phyloP scores from a whole-genome alignment of 2,329 filamentous ascomycete species.

The Trichoderma semiorbis region DNA sequence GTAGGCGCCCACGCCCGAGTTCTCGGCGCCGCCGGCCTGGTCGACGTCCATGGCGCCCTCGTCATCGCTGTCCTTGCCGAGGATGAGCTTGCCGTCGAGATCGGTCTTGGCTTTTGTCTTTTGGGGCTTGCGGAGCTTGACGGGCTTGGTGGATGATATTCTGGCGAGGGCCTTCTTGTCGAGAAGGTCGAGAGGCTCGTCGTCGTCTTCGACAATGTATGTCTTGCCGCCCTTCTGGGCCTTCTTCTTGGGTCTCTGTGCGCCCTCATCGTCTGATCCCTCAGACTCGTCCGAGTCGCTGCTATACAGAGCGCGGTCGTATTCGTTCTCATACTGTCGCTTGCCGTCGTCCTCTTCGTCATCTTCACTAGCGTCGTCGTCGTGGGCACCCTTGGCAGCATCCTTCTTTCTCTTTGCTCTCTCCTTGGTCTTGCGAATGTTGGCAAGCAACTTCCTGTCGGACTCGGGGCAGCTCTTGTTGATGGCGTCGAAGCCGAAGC shows the following conservation, averaged over 20 bases:
- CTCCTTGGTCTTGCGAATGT: slow-evolving; percentile 94
- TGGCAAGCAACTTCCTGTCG: slow-evolving; percentile 85
- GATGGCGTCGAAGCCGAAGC: slow-evolving; percentile 80
- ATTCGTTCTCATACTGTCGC: slow-evolving; percentile 81
- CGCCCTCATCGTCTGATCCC: slow-evolving; percentile 56
- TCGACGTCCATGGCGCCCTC: slow-evolving; percentile 64
- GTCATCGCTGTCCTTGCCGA: slow-evolving; percentile 56
- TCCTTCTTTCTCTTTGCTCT: slow-evolving; percentile 87
- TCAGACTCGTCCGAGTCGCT: slow-evolving; percentile 58
- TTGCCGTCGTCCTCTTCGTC: slow-evolving; percentile 45
- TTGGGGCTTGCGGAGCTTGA: slow-evolving; percentile 56
- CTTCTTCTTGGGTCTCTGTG: slow-evolving; percentile 43
- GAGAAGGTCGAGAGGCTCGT: slow-evolving; percentile 91
- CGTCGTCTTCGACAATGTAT: slow-evolving; percentile 91
- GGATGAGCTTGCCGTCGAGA: slow-evolving; percentile 75
- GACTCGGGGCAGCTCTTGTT: slow-evolving; percentile 78
- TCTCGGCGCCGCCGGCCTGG: slow-evolving; percentile 54
- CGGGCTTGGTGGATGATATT: slow-evolving; percentile 86
- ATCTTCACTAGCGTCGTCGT: slow-evolving; percentile 53
- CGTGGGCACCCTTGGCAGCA: slow-evolving; percentile 54
- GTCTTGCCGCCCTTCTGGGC: slow-evolving; percentile 62
- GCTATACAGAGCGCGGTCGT: slow-evolving; percentile 93
- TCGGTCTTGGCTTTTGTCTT: slow-evolving; percentile 65
- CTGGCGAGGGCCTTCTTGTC: slow-evolving; percentile 85
- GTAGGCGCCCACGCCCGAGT: slow-evolving; percentile 63